These are phyloP conservation scores for Apophysomyces variabilis DNA, from an alignment of 371 early-diverging fungal species.

Conservation along the genomic window DNA sequence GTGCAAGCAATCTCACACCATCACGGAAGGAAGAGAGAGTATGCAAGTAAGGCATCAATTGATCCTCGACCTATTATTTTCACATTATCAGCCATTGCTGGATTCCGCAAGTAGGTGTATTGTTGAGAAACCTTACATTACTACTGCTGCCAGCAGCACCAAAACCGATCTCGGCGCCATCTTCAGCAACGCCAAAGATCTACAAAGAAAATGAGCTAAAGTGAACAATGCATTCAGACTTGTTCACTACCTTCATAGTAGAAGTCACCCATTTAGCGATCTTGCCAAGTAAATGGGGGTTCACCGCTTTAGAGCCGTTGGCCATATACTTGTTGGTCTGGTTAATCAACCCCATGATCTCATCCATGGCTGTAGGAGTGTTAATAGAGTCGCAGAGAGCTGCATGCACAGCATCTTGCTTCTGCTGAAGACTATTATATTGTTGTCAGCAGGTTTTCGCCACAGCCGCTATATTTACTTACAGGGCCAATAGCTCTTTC, in stretches of 20 bases:
- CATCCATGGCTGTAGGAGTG: constrained; percentile 84
- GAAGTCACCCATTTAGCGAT: constrained; percentile 82
- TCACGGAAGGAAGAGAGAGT: constrained; percentile 89
- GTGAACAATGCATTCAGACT: not conserved
- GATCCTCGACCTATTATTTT: constrained; percentile 60
- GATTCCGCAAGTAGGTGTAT: not conserved
- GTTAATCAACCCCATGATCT: constrained; percentile 81
- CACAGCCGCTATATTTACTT: constrained; percentile 21
- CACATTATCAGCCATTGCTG: not conserved
- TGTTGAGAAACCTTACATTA: constrained; percentile 32
- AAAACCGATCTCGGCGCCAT: constrained; percentile 64
- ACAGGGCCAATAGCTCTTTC: constrained; percentile 57
- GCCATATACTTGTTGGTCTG: constrained; percentile 84
- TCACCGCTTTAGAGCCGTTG: constrained; percentile 47
- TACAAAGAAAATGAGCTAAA: constrained; percentile 19
- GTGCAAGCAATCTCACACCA: constrained; percentile 76
- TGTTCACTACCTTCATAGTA: constrained; percentile 58
- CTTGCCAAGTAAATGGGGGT: constrained; percentile 72
- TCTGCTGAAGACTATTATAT: constrained; percentile 46
- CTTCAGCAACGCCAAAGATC: constrained; percentile 74
- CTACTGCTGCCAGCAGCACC: constrained; percentile 34
- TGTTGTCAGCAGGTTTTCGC: not conserved
- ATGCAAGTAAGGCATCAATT: constrained; percentile 80
- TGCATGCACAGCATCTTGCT: constrained; percentile 76
- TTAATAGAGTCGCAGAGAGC: constrained; percentile 96